Percentiles rank a stretch among this genome's conserved stretches.
Conservation (phyloP, 192 early-diverging fungal genomes). For the Oehlia diaphana region DNA sequence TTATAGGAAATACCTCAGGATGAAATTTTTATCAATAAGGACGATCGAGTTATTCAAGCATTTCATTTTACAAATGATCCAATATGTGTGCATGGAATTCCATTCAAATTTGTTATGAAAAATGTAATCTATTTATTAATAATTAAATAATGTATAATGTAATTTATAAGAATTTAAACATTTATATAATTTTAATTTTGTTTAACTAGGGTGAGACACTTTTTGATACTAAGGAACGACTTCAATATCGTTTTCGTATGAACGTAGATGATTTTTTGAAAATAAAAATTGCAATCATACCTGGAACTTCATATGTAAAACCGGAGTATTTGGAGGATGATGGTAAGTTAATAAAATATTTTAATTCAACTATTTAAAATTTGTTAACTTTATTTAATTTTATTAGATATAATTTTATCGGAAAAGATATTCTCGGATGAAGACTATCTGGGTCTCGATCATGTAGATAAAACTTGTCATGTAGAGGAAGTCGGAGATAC, state of each 20-base stretch:
- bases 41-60: constrained; percentile 58
- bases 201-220: constrained; percentile 61
- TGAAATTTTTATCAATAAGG: constrained; percentile 34
- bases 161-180: neutral
- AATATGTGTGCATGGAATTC: constrained; percentile 70
- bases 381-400: neutral
- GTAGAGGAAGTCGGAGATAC: constrained; percentile 32
- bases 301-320: constrained; percentile 1
- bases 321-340: constrained; percentile 18
- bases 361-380: neutral
- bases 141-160: neutral
- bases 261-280: constrained; percentile 82
- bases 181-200: too few relatives aligned
- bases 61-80: constrained; percentile 80
- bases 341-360: constrained; percentile 26
- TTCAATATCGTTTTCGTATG: constrained; percentile 71
- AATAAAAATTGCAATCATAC: constrained; percentile 56
- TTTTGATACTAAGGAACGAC: constrained; percentile 70
- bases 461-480: constrained; percentile 47
- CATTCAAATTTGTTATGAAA: constrained; percentile 76
- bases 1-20: constrained; percentile 50
- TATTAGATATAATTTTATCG: constrained; percentile 35
- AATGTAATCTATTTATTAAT: constrained; percentile 30
- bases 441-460: constrained; percentile 52
- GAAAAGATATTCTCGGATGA: constrained; percentile 31